These are phyloP conservation scores for Kodamaea nitidulidarum DNA, from an alignment of 805 yeast species.

Conservation along the genomic window DNA sequence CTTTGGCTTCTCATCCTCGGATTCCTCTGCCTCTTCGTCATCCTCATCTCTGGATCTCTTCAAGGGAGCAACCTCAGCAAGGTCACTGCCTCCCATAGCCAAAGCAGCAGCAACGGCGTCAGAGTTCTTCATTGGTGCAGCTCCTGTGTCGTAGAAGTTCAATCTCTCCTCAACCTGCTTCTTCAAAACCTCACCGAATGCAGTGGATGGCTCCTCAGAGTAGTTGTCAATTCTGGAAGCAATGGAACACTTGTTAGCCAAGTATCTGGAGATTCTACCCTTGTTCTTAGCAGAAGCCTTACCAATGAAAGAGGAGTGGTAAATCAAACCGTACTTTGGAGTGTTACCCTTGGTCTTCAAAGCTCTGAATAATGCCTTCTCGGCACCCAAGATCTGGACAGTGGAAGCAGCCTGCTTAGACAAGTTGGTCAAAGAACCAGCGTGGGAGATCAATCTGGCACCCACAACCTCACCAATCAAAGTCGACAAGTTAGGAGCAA, in stretches of 20 bases:
- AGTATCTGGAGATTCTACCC: slow-evolving; percentile 97
- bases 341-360: slow-evolving; percentile 95
- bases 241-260: slow-evolving; percentile 98
- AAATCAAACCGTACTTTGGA: slow-evolving; percentile 92
- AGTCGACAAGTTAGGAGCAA: slow-evolving; percentile 95
- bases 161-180: slow-evolving; percentile 98
- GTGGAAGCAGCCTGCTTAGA: slow-evolving; percentile 99
- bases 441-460: slow-evolving; percentile 96
- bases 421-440: slow-evolving; percentile 93
- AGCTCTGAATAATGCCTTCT: slow-evolving; percentile 94
- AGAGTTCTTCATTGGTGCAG: slow-evolving; percentile 92
- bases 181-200: slow-evolving; percentile 86
- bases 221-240: slow-evolving; percentile 98
- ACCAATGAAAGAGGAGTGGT: slow-evolving; percentile 92
- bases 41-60: slow-evolving; percentile 19
- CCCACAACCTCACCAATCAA: slow-evolving; percentile 98
- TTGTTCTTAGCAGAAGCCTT: slow-evolving; percentile 94
- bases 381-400: slow-evolving; percentile 96
- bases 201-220: slow-evolving; percentile 88
- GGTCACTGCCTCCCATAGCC: slow-evolving; percentile 55
- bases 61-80: slow-evolving; percentile 35
- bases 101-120: slow-evolving; percentile 93
- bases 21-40: slow-evolving; percentile 21
- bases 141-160: slow-evolving; percentile 93
- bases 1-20: slow-evolving; percentile 26